Conservation (phyloP, 2,329 filamentous ascomycete genomes). For the Penicillium sp. region DNA sequence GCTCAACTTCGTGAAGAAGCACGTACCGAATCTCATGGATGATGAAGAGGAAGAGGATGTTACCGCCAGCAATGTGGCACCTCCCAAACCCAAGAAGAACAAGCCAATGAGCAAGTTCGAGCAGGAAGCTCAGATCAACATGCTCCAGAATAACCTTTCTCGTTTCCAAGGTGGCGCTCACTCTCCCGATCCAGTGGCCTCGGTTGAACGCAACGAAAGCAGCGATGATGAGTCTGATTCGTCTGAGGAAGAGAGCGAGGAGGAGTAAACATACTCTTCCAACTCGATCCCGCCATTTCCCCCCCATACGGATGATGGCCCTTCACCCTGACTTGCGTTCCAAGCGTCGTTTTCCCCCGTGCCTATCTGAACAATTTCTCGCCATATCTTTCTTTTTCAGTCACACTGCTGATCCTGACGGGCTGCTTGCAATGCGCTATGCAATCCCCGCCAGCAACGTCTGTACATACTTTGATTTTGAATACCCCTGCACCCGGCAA, state of each 20-base stretch:
- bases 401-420: background rate
- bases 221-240: slow-evolving; percentile 50
- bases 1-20: slow-evolving; percentile 50
- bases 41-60: slow-evolving; percentile 47
- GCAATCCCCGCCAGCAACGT: background rate
- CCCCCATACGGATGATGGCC: slow-evolving; percentile 1
- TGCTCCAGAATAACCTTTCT: slow-evolving; percentile 48
- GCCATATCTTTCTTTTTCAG: slow-evolving; percentile 2
- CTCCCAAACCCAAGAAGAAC: slow-evolving; percentile 51
- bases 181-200: slow-evolving; percentile 46
- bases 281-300: background rate
- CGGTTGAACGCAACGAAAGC: slow-evolving; percentile 46
- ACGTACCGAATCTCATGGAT: slow-evolving; percentile 44
- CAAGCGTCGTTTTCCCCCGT: slow-evolving; percentile 18
- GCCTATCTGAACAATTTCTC: slow-evolving; percentile 1
- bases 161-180: slow-evolving; percentile 46
- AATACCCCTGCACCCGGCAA: slow-evolving; percentile 13
- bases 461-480: slow-evolving; percentile 23
- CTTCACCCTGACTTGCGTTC: slow-evolving; percentile 25
- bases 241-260: slow-evolving; percentile 50
- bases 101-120: slow-evolving; percentile 55
- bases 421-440: background rate
- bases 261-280: slow-evolving; percentile 40
- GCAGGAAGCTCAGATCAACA: slow-evolving; percentile 52
- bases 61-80: slow-evolving; percentile 35